These are phyloP conservation scores for Stenogyne calaminthoides DNA, from an alignment of 305 asterid genomes.

Conservation along the genomic window DNA sequence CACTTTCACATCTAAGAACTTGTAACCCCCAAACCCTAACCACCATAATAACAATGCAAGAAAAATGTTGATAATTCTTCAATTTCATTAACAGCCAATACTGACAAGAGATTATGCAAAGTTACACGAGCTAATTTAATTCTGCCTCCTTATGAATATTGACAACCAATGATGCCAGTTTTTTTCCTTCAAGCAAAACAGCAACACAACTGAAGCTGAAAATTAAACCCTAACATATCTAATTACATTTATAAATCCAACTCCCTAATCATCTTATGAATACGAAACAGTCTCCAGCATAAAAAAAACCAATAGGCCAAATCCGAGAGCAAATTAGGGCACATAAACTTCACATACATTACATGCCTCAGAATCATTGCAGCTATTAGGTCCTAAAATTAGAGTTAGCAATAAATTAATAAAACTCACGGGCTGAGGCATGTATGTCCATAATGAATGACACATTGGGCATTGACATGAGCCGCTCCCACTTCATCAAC, in stretches of 20 bases:
- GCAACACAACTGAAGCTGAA: not conserved
- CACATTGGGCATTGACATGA: slow-evolving; percentile 77
- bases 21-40: not conserved
- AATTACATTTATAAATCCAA: not conserved
- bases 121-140: not conserved
- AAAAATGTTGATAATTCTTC: not conserved
- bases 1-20: not conserved
- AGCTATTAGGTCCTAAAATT: not conserved
- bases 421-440: slow-evolving; percentile 97
- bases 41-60: not conserved
- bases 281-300: not conserved
- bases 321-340: too few relatives aligned
- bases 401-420: not conserved
- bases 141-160: not conserved
- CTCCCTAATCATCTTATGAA: not conserved
- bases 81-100: not conserved
- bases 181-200: not conserved
- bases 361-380: not conserved
- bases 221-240: not conserved
- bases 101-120: not conserved
- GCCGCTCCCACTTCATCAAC: slow-evolving; percentile 97
- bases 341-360: too few relatives aligned
- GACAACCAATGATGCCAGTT: not conserved
- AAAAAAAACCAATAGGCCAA: not conserved
- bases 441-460: slow-evolving; percentile 78